Evolutionary conservation across 2,329 filamentous ascomycete species (phyloP).

Genomic region (Coniochaeta sp.): DNA sequence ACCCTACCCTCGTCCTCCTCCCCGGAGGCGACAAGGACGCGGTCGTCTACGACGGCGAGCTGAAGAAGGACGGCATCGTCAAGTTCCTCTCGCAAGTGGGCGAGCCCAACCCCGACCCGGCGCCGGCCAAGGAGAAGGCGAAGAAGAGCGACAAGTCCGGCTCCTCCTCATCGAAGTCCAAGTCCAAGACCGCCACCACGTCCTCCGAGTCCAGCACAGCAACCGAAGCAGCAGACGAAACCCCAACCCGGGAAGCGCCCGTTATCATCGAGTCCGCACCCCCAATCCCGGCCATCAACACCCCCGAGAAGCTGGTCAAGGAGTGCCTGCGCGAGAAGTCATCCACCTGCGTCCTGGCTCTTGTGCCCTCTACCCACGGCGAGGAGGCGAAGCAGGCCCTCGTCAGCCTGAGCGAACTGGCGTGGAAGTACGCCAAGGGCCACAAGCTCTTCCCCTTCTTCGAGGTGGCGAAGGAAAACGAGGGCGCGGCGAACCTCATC

Average conservation of each 20-base stretch:
- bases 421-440: conserved; percentile 64
- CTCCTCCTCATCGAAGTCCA: conserved; percentile 13
- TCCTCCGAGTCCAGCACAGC: conserved; percentile 21
- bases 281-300: conserved; percentile 59
- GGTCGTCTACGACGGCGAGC: conserved; percentile 70
- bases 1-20: conserved; percentile 74
- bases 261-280: conserved; percentile 48
- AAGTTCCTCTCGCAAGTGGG: conserved; percentile 76
- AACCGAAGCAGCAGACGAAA: conserved; percentile 32
- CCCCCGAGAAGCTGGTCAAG: conserved; percentile 56
- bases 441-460: conserved; percentile 78
- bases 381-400: conserved; percentile 51
- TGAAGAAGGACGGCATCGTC: conserved; percentile 78
- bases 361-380: conserved; percentile 51
- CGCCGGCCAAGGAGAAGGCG: conserved; percentile 40
- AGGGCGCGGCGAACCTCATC: conserved; percentile 47
- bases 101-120: conserved; percentile 71
- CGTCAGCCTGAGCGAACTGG: conserved; percentile 61
- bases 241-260: conserved; percentile 30
- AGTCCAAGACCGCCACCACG: conserved; percentile 5
- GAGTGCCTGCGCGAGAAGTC: conserved; percentile 71
- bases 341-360: conserved; percentile 73
- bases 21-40: conserved; percentile 63
- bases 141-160: conserved; percentile 41
- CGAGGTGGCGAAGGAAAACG: conserved; percentile 58